Evolutionary conservation across 2,329 filamentous ascomycete species (phyloP).

Genomic region (Taxawa tesnikishii): DNA sequence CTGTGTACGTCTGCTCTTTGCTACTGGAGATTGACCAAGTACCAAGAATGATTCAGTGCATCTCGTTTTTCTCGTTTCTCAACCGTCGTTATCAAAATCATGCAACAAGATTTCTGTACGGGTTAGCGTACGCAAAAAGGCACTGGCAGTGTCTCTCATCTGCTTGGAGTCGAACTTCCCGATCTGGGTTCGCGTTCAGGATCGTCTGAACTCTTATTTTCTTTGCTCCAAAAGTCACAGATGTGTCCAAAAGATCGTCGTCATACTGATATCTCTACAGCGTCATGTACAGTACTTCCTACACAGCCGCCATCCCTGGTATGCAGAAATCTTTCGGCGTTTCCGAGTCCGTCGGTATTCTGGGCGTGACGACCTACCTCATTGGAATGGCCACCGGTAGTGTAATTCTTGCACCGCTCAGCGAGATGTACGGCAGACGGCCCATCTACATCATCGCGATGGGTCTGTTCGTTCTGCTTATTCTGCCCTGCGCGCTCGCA

Average conservation of each 20-base stretch:
- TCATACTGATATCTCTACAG: no score
- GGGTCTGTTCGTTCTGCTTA: slow-evolving; percentile 51
- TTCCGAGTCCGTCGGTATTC: slow-evolving; percentile 49
- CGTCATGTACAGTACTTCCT: slow-evolving; percentile 68
- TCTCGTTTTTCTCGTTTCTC: no score
- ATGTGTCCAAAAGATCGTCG: no score
- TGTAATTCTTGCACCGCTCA: slow-evolving; percentile 61
- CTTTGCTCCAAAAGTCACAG: no score
- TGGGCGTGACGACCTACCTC: slow-evolving; percentile 70
- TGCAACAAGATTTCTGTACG: no score
- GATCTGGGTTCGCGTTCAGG: no score
- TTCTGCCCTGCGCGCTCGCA: slow-evolving; percentile 60
- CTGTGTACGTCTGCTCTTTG: slow-evolving; percentile 10
- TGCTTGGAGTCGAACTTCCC: no score
- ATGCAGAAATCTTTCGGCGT: slow-evolving; percentile 56
- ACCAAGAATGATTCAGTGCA: no score
- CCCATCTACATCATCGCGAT: slow-evolving; percentile 58
- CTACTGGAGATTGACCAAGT: not conserved
- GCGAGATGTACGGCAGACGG: slow-evolving; percentile 55
- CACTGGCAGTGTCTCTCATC: no score
- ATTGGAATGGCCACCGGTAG: slow-evolving; percentile 61
- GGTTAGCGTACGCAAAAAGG: no score
- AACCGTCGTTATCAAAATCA: no score
- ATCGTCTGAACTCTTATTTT: no score
- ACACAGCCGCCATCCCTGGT: slow-evolving; percentile 59